Percentiles rank a stretch among this genome's conserved stretches.
Evolutionary conservation across 1,284 basidiomycete species (phyloP).

Genomic region (Ceratobasidium sp.): DNA sequence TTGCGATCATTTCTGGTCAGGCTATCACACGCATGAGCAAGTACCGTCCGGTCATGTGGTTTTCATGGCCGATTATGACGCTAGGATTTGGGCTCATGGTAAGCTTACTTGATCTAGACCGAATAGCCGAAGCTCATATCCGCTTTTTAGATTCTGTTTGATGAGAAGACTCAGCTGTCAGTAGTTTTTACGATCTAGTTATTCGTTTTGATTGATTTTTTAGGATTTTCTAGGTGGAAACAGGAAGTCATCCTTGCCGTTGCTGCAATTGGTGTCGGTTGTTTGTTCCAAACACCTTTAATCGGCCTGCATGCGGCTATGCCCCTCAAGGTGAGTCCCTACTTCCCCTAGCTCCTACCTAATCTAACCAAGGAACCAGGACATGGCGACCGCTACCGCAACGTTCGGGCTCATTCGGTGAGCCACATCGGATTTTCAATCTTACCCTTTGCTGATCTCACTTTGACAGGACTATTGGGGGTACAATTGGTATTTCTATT

Average conservation of each 20-base stretch:
- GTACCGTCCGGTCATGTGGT: slow-evolving; percentile 55
- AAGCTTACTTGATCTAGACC: background rate
- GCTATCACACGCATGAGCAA: slow-evolving; percentile 54
- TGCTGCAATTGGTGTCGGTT: slow-evolving; percentile 49
- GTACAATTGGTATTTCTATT: slow-evolving; percentile 56
- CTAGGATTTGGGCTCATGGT: slow-evolving; percentile 55
- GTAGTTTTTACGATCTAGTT: background rate
- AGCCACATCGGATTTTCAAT: background rate
- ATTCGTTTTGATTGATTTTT: background rate
- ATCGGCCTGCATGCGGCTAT: slow-evolving; percentile 55
- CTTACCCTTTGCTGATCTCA: slow-evolving; percentile 5
- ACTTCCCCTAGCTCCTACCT: background rate
- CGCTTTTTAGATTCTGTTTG: slow-evolving; percentile 31
- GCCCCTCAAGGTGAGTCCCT: slow-evolving; percentile 51
- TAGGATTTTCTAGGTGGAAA: slow-evolving; percentile 44
- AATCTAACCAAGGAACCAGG: slow-evolving; percentile 11
- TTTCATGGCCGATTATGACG: slow-evolving; percentile 49
- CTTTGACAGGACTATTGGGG: slow-evolving; percentile 52
- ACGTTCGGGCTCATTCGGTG: slow-evolving; percentile 53
- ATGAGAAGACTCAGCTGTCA: slow-evolving; percentile 35
- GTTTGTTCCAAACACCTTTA: slow-evolving; percentile 50
- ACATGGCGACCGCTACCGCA: slow-evolving; percentile 55
- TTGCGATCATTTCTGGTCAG: slow-evolving; percentile 56
- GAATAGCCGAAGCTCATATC: background rate
- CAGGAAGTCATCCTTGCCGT: slow-evolving; percentile 48